Conservation (phyloP, 2,329 filamentous ascomycete species). For the Colletotrichum musae region DNA sequence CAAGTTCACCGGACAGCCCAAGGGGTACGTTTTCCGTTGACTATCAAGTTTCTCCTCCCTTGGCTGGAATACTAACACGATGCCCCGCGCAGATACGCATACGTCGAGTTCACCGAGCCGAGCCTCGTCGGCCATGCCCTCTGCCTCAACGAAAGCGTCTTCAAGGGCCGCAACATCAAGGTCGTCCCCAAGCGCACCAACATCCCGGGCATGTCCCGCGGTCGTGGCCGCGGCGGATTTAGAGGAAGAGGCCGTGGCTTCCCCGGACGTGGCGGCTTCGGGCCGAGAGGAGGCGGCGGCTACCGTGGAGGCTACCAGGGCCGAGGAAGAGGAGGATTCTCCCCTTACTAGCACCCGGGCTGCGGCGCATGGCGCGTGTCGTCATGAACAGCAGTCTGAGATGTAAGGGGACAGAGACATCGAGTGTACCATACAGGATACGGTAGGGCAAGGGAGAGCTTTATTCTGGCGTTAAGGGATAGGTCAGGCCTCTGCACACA, state of each 20-base stretch:
- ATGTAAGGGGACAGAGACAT: constrained; percentile 20
- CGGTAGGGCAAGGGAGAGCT: constrained; percentile 31
- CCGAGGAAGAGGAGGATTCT: constrained; percentile 74
- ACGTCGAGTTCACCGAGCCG: constrained; percentile 97
- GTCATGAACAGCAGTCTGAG: not conserved
- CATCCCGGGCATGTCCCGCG: constrained; percentile 92
- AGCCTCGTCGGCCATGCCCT: constrained; percentile 93
- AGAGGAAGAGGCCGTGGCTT: constrained; percentile 66
- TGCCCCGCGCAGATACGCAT: constrained; percentile 82
- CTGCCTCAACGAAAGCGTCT: constrained; percentile 95
- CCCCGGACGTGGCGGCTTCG: constrained; percentile 67
- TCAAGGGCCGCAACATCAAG: constrained; percentile 96
- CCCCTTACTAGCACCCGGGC: constrained; percentile 70
- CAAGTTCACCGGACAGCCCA: constrained; percentile 99
- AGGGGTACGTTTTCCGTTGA: constrained; percentile 80
- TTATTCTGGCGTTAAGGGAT: constrained; percentile 38
- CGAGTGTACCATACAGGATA: constrained; percentile 41
- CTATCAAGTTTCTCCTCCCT: not conserved
- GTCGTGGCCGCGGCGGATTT: constrained; percentile 73
- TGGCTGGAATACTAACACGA: not conserved
- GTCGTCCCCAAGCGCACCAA: constrained; percentile 96
- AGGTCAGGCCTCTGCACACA: constrained; percentile 29
- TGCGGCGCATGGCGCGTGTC: not conserved
- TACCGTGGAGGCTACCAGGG: constrained; percentile 79
- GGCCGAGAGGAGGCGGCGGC: constrained; percentile 67